phyloP scores from a whole-genome alignment of 2,329 filamentous ascomycete genomes.

The Aspergillus ochraceoroseus region DNA sequence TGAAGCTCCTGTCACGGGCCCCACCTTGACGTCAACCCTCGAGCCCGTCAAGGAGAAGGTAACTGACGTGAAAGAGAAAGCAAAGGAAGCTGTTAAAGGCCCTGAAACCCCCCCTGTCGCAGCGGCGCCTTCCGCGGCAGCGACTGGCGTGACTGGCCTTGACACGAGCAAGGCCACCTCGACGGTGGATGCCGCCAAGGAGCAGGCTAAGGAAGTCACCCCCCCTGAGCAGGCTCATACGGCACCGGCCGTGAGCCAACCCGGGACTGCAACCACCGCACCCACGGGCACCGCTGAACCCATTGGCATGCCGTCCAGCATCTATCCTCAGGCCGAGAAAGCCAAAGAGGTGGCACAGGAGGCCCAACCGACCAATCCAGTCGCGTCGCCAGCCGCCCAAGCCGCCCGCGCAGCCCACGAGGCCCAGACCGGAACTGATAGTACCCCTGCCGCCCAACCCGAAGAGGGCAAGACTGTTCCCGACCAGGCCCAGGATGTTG shows the following conservation, averaged over 20 bases:
- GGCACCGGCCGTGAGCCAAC: constrained; percentile 2
- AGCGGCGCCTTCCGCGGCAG: constrained; percentile 14
- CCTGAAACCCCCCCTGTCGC: constrained; percentile 12
- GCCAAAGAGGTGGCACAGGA: constrained; percentile 9
- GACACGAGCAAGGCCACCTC: not conserved
- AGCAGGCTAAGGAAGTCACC: constrained; percentile 11
- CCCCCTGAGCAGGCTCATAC: constrained; percentile 22
- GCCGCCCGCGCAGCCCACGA: constrained; percentile 4
- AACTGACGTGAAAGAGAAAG: too few species aligned
- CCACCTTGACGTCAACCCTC: constrained; percentile 19
- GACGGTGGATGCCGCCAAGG: not conserved
- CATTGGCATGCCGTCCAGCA: constrained; percentile 4
- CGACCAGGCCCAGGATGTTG: constrained; percentile 16
- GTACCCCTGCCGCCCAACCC: constrained; percentile 18
- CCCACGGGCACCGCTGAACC: constrained; percentile 13
- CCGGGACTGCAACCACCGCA: constrained; percentile 10
- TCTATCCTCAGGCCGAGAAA: constrained; percentile 6
- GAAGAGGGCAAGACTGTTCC: constrained; percentile 20
- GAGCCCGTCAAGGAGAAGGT: constrained; percentile 21
- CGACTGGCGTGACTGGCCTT: constrained; percentile 1
- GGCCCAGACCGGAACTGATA: constrained; percentile 6
- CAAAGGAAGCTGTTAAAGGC: constrained; percentile 12
- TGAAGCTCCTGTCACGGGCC: constrained; percentile 10
- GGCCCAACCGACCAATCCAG: constrained; percentile 7
- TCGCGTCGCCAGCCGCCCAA: constrained; percentile 1